Conservation (phyloP, 2,329 filamentous ascomycete species). For the Kalmusia sp. region DNA sequence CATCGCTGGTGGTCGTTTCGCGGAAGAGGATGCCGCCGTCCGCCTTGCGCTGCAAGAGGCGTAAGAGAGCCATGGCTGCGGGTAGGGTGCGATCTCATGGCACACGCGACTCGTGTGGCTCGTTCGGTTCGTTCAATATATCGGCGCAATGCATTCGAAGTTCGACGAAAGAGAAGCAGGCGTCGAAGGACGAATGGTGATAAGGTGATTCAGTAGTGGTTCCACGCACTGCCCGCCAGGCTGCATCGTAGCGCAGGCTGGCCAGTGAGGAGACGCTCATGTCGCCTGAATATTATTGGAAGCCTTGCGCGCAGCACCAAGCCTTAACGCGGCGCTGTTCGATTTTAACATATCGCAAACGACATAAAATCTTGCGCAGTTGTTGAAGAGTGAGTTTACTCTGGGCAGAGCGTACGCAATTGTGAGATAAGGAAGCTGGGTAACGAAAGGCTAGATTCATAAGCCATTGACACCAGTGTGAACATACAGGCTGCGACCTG, state of each 20-base stretch:
- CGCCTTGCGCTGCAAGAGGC: constrained; percentile 20
- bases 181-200: constrained; percentile 8
- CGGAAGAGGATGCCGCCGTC: constrained; percentile 17
- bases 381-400: no score
- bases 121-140: constrained; percentile 14
- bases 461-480: no score
- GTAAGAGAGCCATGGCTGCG: constrained; percentile 16
- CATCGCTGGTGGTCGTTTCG: constrained; percentile 15
- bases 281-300: constrained; percentile 11
- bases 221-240: constrained; percentile 19
- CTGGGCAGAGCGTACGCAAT: no score
- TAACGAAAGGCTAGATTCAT: no score
- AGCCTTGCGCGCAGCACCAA: constrained; percentile 3
- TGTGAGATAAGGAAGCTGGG: no score
- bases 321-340: background rate
- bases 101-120: constrained; percentile 13
- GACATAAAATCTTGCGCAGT: no score
- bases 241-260: constrained; percentile 19
- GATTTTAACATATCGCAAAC: background rate
- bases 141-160: constrained; percentile 11
- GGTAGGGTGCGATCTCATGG: constrained; percentile 11
- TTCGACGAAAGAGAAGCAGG: constrained; percentile 13
- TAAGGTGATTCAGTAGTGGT: constrained; percentile 10
- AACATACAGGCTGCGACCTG: no score
- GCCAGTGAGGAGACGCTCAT: constrained; percentile 13